Evolutionary conservation across 257 asterid species (phyloP).

Genomic region (Capsicum chinense): DNA sequence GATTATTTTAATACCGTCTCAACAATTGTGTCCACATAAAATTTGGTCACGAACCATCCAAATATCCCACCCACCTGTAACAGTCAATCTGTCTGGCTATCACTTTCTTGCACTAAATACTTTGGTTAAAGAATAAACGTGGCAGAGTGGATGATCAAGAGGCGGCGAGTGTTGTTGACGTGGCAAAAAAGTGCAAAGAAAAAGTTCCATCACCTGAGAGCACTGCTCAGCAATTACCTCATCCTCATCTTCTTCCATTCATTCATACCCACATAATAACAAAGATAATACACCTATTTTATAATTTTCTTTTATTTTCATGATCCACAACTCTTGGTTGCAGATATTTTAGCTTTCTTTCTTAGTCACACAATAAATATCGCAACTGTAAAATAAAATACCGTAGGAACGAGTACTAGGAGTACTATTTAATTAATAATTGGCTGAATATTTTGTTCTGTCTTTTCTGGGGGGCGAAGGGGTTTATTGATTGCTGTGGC

Average conservation of each 20-base stretch:
- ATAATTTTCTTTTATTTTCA: neutral
- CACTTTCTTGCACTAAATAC: slow-evolving; percentile 27
- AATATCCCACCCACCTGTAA: neutral
- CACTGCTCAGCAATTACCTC: neutral
- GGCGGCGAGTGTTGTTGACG: slow-evolving; percentile 25
- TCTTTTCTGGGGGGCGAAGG: slow-evolving; percentile 23
- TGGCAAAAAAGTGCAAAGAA: slow-evolving; percentile 26
- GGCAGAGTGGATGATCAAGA: neutral
- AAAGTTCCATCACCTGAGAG: neutral
- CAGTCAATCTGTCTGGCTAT: slow-evolving; percentile 17
- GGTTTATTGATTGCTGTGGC: neutral
- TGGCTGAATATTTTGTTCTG: slow-evolving; percentile 23
- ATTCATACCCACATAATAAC: slow-evolving; percentile 18
- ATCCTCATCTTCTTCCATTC: neutral
- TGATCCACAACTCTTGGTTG: slow-evolving; percentile 16
- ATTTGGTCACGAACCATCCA: neutral
- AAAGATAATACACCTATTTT: neutral
- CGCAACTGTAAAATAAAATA: neutral
- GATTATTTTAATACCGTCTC: slow-evolving; percentile 5
- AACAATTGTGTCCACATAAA: slow-evolving; percentile 7
- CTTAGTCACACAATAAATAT: slow-evolving; percentile 23
- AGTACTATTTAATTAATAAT: neutral
- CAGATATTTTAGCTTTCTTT: slow-evolving; percentile 23
- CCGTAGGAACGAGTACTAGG: neutral
- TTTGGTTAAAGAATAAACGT: slow-evolving; percentile 2